Evolutionary conservation across 2,329 filamentous ascomycete species (phyloP).

Genomic region (Macroventuria anomochaeta): DNA sequence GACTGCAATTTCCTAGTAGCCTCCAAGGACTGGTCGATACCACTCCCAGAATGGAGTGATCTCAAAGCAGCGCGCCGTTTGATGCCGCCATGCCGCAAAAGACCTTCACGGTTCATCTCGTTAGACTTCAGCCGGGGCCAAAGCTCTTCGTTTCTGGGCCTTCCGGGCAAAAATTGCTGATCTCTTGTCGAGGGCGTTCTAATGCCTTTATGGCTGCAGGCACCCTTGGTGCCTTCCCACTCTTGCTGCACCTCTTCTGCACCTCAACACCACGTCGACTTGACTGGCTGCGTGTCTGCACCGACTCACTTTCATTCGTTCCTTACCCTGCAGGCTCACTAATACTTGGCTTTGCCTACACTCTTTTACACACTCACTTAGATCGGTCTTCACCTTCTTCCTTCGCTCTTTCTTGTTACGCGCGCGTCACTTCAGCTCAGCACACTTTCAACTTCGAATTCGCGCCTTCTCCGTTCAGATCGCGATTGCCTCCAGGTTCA

Average conservation of each 20-base stretch:
- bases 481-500: conserved; percentile 1
- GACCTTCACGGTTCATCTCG: conserved; percentile 23
- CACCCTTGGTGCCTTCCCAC: conserved; percentile 26
- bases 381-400: conserved; percentile 15
- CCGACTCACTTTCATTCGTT: conserved; percentile 34
- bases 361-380: conserved; percentile 15
- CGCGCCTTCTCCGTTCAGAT: conserved; percentile 14
- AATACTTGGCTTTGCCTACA: conserved; percentile 21
- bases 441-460: conserved; percentile 2
- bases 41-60: conserved; percentile 27
- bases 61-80: conserved; percentile 32
- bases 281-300: conserved; percentile 32
- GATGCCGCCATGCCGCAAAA: conserved; percentile 32
- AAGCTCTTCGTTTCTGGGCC: conserved; percentile 31
- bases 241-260: conserved; percentile 36
- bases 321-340: conserved; percentile 20
- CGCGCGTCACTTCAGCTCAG: conserved; percentile 21
- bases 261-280: conserved; percentile 30
- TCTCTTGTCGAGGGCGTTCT: conserved; percentile 27
- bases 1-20: conserved; percentile 38
- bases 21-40: conserved; percentile 27
- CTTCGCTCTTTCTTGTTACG: conserved; percentile 23
- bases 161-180: conserved; percentile 33
- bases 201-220: conserved; percentile 31
- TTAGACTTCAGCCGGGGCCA: conserved; percentile 25